phyloP scores from a whole-genome alignment of 2,329 filamentous ascomycete species.

The Arthrobotrys megalospora region DNA sequence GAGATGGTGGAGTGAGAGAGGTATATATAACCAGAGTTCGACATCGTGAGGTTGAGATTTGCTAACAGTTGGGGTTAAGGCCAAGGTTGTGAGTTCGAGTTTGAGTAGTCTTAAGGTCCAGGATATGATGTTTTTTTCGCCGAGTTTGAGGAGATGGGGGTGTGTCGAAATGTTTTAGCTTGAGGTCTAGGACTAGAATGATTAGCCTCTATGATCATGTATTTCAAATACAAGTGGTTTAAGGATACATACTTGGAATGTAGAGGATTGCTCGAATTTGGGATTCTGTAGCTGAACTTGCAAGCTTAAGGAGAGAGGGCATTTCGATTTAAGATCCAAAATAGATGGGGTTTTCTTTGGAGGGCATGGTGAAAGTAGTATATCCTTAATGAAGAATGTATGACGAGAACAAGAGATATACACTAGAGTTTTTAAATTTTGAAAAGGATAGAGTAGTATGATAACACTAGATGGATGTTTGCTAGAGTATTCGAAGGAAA shows the following conservation, averaged over 20 bases:
- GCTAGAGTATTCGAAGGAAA: not conserved
- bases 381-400: no score
- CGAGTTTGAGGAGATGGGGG: not conserved
- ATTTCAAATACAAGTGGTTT: no score
- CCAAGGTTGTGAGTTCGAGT: not conserved
- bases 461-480: not conserved
- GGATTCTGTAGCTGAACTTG: not conserved
- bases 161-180: no score
- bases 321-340: not conserved
- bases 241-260: not conserved
- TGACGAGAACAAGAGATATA: not conserved
- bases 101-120: not conserved
- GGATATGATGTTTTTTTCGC: not conserved
- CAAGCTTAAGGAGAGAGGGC: not conserved
- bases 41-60: slow-evolving; percentile 19
- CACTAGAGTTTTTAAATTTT: not conserved
- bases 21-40: slow-evolving; percentile 15
- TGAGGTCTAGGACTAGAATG: no score
- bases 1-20: not conserved
- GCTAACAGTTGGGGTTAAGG: not conserved
- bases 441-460: not conserved
- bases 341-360: no score
- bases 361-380: not conserved
- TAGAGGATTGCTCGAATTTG: no score
- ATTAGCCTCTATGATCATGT: no score